Evolutionary conservation across 345 rosid genomes (phyloP).

Genomic region (Isatis tinctoria): DNA sequence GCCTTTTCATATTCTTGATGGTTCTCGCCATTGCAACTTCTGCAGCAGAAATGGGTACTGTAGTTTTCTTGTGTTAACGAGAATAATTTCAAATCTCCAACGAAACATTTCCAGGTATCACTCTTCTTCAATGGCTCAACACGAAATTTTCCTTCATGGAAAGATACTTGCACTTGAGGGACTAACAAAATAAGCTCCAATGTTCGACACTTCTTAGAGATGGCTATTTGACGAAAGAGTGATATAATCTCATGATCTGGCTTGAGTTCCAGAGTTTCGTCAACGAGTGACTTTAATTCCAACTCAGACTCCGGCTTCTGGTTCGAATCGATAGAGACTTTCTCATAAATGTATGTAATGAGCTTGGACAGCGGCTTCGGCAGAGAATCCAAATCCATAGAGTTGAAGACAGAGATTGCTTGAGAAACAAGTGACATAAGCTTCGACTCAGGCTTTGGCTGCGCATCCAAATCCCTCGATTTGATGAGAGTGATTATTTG

Average conservation of each 20-base stretch:
- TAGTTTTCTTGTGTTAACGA: too few relatives aligned
- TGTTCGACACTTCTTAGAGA: background rate
- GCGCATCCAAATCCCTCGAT: background rate
- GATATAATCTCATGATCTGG: background rate
- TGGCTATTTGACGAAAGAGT: background rate
- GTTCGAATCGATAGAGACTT: too few relatives aligned
- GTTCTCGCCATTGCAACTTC: background rate
- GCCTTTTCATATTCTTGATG: background rate
- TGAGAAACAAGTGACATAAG: background rate
- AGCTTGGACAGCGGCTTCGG: background rate
- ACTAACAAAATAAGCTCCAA: too few relatives aligned
- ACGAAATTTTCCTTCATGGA: too few relatives aligned
- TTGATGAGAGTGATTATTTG: background rate
- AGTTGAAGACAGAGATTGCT: background rate
- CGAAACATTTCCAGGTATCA: too few relatives aligned
- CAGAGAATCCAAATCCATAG: background rate
- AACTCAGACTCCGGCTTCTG: background rate
- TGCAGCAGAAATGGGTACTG: background rate
- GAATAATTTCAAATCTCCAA: too few relatives aligned
- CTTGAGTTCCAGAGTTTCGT: background rate
- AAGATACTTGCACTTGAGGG: too few relatives aligned
- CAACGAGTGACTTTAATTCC: background rate
- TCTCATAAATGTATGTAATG: background rate
- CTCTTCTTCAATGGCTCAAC: rapidly evolving
- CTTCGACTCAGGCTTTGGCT: background rate